Base-by-base conservation (phyloP, 75 land plant species). In the Picea sitchensis region DNA sequence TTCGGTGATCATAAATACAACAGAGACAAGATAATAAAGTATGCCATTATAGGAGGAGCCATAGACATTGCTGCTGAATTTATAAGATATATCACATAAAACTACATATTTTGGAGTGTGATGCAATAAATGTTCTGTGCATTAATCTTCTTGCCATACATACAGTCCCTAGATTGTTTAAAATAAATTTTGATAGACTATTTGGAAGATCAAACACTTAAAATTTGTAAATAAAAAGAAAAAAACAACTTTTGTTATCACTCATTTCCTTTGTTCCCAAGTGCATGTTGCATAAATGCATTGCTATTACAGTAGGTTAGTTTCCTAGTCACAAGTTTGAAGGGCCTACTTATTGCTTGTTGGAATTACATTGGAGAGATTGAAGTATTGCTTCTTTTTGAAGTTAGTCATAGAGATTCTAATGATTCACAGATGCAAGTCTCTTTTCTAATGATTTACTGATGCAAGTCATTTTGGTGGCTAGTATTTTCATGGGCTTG, bases 31-130 rank as follows among this genome's bases (percentile, higher is more conserved):
- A 68, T 95, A 20, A 84, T 93, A 18, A 38, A 63, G 32, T 84
- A 89, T 60, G 93, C 95, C 65, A 88, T 95, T 65, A 86, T 89
- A 20, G 98, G 93, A 26, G 95, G 92, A 61, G 95, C 98, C 17
- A 68, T 92, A 34, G 95, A 95, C 20, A 92, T 93, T 75, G 96
- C 95, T 59, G 77, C 89, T n/a, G 90, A 87, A 73, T 89, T 92
- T 74, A 54, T 94, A 36, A 87, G 85, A 77, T 83, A 87, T 60
- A 88, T 90, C 17, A 90, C 83, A 34, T 68, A 68, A 41, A 68
- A 36, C 38, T 2, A 36, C 38, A 36, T 36, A 36, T 36, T 36
- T 36, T 6, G 3, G 20, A 21, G 12, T 0, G 12, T 62, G 65
- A 23, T 63, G 7, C 14, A 12, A 32, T 3, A 31, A 30, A 13